Base-by-base conservation (phyloP, 2,329 filamentous ascomycete genomes). In the Scytalidium sp. region DNA sequence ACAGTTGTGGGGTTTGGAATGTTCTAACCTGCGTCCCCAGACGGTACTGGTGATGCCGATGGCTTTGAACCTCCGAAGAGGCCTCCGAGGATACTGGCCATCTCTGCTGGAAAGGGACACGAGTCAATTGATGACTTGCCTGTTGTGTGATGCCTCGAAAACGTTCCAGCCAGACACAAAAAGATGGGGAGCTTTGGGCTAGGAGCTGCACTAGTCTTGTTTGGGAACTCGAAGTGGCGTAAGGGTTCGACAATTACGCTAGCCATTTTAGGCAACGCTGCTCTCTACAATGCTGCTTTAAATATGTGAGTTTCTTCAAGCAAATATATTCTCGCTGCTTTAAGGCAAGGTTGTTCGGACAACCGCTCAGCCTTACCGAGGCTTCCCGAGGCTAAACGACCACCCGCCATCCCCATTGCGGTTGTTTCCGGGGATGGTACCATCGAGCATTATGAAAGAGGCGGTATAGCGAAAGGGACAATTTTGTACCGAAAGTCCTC, bases 11-110 rank as follows among this genome's bases (percentile, higher is more conserved):
- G 51, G 47, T 39, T 17, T 43, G 19, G 46, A 21, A 8, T 29
- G 2, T 39, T 6, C 80, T 63, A 75, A 89, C 86, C 86, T 59
- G 84, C 78, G 69, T 90, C 85, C 52, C 69, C 75, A 55, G 71
- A 70, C 41, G 76, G 70, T 46, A 73, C 69, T 32, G 74, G 70
- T 58, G 75, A 75, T 56, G 74, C 74, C 43, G 73, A 70, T 55
- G 83, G 74, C 74, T 88, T 85, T 65, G 76, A 76, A 66, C 80
- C 84, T 64, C 85, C 85, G 61, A 91, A 81, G 63, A 90, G 70
- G 65, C 81, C 82, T 70, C 87, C 60, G 41, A 67, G 42, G 20
- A 67, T 40, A 41, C 53, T 60, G 21, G 64, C 64, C 64, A 67
- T 67, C 43, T 49, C 17, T n/a, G 32, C 15, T 36, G 32, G 32